Conservation (phyloP, 2,329 filamentous ascomycete genomes). For the Magnaporthiopsis rhizophila region DNA sequence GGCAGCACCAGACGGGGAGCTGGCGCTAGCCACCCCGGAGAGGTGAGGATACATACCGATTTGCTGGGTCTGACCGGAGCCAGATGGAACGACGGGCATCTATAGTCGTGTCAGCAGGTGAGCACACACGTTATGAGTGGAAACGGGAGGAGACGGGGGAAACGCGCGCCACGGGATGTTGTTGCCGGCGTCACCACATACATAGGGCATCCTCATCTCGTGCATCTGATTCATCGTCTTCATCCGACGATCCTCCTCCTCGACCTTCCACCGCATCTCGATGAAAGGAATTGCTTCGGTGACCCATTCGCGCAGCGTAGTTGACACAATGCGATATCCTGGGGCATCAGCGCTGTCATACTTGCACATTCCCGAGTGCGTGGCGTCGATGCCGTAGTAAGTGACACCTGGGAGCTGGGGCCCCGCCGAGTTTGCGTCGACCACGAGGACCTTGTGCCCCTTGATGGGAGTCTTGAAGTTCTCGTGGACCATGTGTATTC, state of each 20-base stretch:
- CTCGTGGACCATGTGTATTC: conserved; percentile 71
- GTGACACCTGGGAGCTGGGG: conserved; percentile 62
- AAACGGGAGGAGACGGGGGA: neutral
- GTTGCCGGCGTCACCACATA: conserved; percentile 16
- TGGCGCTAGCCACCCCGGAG: neutral
- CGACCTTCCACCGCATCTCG: conserved; percentile 49
- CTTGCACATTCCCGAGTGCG: conserved; percentile 67
- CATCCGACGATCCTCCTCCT: conserved; percentile 43
- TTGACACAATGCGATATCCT: conserved; percentile 50
- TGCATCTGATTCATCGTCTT: conserved; percentile 35
- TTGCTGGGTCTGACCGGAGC: neutral
- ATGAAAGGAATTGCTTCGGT: conserved; percentile 47
- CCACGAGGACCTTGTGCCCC: conserved; percentile 50
- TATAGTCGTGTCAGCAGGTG: neutral
- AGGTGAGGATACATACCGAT: neutral
- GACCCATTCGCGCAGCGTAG: conserved; percentile 42
- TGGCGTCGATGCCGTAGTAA: conserved; percentile 67
- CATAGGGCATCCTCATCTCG: conserved; percentile 35
- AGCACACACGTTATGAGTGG: neutral
- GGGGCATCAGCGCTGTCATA: conserved; percentile 57
- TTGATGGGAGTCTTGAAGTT: conserved; percentile 63
- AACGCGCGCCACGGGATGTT: too few relatives aligned
- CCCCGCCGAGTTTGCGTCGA: conserved; percentile 62
- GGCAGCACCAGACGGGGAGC: too few relatives aligned
- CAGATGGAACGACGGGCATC: neutral